A percentile compares a stretch with the other conserved stretches of the same genome.
Evolutionary conservation across 2,329 filamentous ascomycete species (phyloP).

Genomic region (Fusarium camptoceras): DNA sequence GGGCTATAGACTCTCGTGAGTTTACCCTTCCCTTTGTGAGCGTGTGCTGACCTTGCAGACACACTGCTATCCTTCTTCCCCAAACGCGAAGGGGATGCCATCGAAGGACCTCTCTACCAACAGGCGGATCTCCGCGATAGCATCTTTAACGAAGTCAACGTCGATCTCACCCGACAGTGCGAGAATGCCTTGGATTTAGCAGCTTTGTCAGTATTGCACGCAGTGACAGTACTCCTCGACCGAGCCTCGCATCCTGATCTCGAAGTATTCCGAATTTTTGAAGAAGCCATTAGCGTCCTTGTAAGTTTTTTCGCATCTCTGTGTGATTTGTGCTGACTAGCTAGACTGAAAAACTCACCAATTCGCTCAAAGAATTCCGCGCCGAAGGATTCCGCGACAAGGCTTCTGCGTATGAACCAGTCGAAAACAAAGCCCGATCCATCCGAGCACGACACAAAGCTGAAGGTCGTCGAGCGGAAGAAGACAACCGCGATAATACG

Average conservation of each 20-base stretch:
- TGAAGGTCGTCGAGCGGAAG: constrained; percentile 61
- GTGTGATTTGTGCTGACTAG: fast-evolving
- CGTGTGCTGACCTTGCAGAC: constrained; percentile 48
- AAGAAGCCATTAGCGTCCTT: constrained; percentile 73
- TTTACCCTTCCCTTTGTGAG: fast-evolving
- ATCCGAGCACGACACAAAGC: constrained; percentile 55
- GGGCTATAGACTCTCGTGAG: constrained; percentile 66
- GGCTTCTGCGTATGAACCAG: constrained; percentile 54
- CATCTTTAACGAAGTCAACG: constrained; percentile 74
- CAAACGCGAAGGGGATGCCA: constrained; percentile 64
- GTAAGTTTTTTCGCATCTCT: constrained; percentile 50
- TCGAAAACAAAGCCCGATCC: constrained; percentile 55
- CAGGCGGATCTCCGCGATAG: constrained; percentile 72
- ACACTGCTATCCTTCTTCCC: constrained; percentile 68
- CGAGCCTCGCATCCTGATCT: constrained; percentile 69
- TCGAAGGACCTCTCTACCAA: constrained; percentile 66
- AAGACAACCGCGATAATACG: constrained; percentile 71
- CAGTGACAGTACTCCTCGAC: constrained; percentile 71
- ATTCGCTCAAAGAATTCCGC: constrained; percentile 71
- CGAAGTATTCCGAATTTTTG: constrained; percentile 73
- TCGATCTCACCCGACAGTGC: constrained; percentile 71
- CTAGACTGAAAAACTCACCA: constrained; percentile 71
- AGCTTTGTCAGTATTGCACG: constrained; percentile 70
- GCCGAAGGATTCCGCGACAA: constrained; percentile 66
- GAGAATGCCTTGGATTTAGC: constrained; percentile 72